Base-by-base conservation (phyloP, 805 yeast genomes). In the Yamadazyma endophytica region DNA sequence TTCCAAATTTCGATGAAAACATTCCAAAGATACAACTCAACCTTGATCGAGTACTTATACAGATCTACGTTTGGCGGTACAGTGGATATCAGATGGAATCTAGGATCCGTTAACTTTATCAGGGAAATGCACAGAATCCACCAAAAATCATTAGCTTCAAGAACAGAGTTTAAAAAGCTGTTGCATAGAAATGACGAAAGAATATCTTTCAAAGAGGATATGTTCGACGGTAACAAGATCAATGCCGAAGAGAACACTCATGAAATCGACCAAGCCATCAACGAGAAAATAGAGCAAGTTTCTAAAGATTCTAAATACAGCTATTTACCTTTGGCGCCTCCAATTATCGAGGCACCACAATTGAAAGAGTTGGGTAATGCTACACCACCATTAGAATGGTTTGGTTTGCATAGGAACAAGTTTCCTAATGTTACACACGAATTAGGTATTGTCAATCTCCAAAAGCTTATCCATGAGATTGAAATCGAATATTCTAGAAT, bases 331-430 rank as follows among this genome's bases (percentile, higher is more conserved):
- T 49, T 84, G 8, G 77, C 71, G 21, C 83, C 82, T 8, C 96
- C 97, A 0, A 65, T 75, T 5, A 87, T 92, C 21, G 94, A 84
- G 39, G 84, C 92, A 13, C 97, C 97, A 2, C 90, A 82, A 44
- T 64, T 92, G 48, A 79, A 78, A 48, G 97, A 92, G 49, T 68
- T 92, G 47, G 97, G 98, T 16, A 89, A 82, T 58, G 97, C 97
- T 1, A 92, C 98, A 0, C 98, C 98, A 1, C 98, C 98, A 2
- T 61, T 92, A 36, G 98, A 92, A 53, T 92, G 98, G 98, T 84
- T 92, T 62, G 98, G 98, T 2, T 68, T 92, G 18, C 92, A 92
- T 53, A 70, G 97, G 43, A 75, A 82, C 46, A 76, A 79, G 43
- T 78, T 92, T 43, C 98, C 98, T 0, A 79, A 83, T 24, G 70